A percentile compares a stretch with the other conserved stretches of the same genome.
These are phyloP conservation scores for Emmonsia crescens DNA, from an alignment of 2,329 filamentous ascomycete species.

Conservation along the genomic window DNA sequence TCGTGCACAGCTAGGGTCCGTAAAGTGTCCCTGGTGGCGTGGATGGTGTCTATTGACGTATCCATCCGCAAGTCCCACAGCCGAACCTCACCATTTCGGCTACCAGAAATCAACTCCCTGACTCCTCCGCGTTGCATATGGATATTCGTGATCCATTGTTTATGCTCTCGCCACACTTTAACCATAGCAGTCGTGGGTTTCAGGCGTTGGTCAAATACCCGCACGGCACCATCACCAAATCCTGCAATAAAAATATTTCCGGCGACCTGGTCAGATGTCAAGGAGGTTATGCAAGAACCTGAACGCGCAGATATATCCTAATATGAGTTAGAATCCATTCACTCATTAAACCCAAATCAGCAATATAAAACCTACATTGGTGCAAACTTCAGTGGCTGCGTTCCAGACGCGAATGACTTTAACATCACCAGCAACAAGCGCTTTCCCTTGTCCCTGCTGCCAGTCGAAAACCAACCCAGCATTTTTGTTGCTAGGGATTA, in stretches of 20 bases:
- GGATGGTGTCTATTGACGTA: constrained; percentile 59
- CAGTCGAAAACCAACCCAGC: constrained; percentile 96
- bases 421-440: constrained; percentile 92
- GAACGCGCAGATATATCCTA: constrained; percentile 87
- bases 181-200: constrained; percentile 85
- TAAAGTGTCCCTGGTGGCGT: constrained; percentile 64
- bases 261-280: constrained; percentile 96
- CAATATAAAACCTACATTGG: constrained; percentile 44
- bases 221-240: constrained; percentile 87
- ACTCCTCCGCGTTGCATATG: constrained; percentile 95
- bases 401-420: constrained; percentile 95
- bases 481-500: constrained; percentile 87
- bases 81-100: constrained; percentile 84
- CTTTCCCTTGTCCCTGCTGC: constrained; percentile 93
- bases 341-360: neutral
- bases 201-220: constrained; percentile 83
- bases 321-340: constrained; percentile 5
- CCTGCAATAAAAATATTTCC: constrained; percentile 93
- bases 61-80: constrained; percentile 95
- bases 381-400: constrained; percentile 82
- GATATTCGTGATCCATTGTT: constrained; percentile 89
- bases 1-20: constrained; percentile 88
- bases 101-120: constrained; percentile 80
- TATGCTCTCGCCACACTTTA: constrained; percentile 91
- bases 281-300: constrained; percentile 85